phyloP scores from a whole-genome alignment of 176 grass and related monocot species.

The Carex scoparia region DNA sequence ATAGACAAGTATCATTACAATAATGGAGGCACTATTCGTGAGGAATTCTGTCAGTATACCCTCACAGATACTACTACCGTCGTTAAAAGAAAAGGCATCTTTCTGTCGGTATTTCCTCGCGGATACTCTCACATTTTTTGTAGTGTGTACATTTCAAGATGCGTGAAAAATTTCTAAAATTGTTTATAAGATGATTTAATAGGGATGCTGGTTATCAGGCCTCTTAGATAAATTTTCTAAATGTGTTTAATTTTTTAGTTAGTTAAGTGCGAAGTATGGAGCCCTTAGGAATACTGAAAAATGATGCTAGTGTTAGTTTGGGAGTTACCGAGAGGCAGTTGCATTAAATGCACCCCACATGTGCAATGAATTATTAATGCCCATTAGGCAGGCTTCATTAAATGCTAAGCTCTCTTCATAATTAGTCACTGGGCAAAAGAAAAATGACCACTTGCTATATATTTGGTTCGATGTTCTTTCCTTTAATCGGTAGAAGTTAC shows the following conservation, averaged over 20 bases:
- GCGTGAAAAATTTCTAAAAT: no score
- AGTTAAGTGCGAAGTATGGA: neutral
- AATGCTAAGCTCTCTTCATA: neutral
- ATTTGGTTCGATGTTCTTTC: neutral
- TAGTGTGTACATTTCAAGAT: no score
- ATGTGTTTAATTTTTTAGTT: neutral
- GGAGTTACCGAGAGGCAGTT: neutral
- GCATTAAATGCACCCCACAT: conserved; percentile 14
- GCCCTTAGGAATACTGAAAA: neutral
- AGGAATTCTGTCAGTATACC: no score
- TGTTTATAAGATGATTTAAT: no score
- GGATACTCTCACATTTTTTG: no score
- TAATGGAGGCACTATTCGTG: no score
- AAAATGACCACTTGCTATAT: neutral
- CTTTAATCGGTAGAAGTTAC: neutral
- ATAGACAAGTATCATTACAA: no score
- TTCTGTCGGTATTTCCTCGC: no score
- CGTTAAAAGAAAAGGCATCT: no score
- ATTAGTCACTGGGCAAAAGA: neutral
- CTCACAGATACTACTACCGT: no score
- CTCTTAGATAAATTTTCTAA: neutral
- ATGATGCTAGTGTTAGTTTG: conserved; percentile 23
- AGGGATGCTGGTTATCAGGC: no score
- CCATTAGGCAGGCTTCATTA: conserved; percentile 2
- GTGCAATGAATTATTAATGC: conserved; percentile 8